These are phyloP conservation scores for Eucalyptus brandiana DNA, from an alignment of 345 rosid species.

Conservation along the genomic window DNA sequence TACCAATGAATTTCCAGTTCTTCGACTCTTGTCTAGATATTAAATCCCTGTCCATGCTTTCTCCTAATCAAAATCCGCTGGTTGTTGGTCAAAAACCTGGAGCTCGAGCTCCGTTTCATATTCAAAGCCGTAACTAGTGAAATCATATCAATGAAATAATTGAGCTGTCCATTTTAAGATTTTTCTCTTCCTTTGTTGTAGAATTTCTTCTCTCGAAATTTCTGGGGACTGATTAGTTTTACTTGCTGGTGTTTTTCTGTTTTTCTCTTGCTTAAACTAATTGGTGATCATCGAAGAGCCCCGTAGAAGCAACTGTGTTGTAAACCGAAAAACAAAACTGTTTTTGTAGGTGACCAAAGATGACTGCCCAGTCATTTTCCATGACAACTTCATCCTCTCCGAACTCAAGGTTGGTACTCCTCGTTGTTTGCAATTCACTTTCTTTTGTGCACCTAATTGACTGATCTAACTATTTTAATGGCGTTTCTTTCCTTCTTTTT, in stretches of 20 bases:
- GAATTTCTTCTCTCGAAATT: neutral
- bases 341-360: slow-evolving; percentile 89
- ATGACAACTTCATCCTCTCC: slow-evolving; percentile 65
- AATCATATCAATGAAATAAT: neutral
- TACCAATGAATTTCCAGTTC: neutral
- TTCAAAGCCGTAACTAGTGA: neutral
- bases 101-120: neutral
- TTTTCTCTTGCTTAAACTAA: neutral
- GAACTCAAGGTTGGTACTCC: slow-evolving; percentile 42
- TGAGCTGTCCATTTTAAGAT: neutral
- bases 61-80: neutral
- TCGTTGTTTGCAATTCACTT: neutral
- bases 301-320: neutral
- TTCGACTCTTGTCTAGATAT: neutral
- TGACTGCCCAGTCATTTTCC: slow-evolving; percentile 92
- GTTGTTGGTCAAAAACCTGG: neutral
- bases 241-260: neutral
- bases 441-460: neutral
- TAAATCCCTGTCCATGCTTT: neutral
- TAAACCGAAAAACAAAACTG: neutral
- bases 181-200: neutral
- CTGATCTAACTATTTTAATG: neutral
- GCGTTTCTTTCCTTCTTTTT: neutral
- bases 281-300: neutral
- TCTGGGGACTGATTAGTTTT: neutral